phyloP scores from a whole-genome alignment of 768 basidiomycete genomes.

The Mycena vitilis region DNA sequence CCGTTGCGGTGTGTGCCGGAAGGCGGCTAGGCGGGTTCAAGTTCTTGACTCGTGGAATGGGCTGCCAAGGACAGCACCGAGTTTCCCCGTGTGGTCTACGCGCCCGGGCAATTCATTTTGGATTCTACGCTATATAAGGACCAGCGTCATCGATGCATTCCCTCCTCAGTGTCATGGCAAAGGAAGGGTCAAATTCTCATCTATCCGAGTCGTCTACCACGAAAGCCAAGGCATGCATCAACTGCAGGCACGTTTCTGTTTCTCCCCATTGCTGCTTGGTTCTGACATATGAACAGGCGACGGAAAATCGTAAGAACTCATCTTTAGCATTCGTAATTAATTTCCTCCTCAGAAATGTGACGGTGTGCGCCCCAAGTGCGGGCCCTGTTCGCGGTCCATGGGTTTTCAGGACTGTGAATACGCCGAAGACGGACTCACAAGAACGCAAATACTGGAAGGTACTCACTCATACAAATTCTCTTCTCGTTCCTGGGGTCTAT shows the following conservation, averaged over 20 bases:
- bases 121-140: too few relatives aligned
- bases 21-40: too few relatives aligned
- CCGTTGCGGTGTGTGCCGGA: too few relatives aligned
- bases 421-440: constrained; percentile 26
- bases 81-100: too few relatives aligned
- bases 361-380: constrained; percentile 27
- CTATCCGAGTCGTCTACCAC: too few relatives aligned
- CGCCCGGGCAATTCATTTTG: too few relatives aligned
- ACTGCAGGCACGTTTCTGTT: constrained; percentile 22
- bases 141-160: too few relatives aligned
- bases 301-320: constrained; percentile 26
- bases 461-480: not conserved
- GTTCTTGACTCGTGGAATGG: too few relatives aligned
- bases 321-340: not conserved
- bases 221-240: constrained; percentile 28
- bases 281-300: constrained; percentile 14
- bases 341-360: constrained; percentile 31
- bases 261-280: too few relatives aligned
- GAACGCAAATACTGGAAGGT: constrained; percentile 34
- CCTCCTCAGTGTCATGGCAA: too few relatives aligned
- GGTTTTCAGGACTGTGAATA: constrained; percentile 33
- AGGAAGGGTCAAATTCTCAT: too few relatives aligned
- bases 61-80: too few relatives aligned
- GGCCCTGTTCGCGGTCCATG: constrained; percentile 26
- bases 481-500: not conserved